Base-by-base conservation (phyloP, 441 rosid genomes). In the Rhodomyrtus psidioides region DNA sequence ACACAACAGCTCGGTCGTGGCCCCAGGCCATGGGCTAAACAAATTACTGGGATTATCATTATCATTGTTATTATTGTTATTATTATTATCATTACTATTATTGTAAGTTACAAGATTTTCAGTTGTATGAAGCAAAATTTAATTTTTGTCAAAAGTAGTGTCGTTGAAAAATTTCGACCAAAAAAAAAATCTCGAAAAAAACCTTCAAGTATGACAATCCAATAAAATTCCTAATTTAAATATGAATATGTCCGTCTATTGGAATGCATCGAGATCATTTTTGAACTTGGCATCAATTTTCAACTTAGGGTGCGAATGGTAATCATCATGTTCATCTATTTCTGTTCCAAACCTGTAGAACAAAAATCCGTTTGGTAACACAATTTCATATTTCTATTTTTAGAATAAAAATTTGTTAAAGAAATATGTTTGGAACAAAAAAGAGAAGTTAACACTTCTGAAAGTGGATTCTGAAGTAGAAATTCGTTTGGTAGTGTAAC, bases 271-370 rank as follows among this genome's bases (percentile, higher is more conserved):
- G 2, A 56, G 6, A 9, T 56, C 14, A 9, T 10, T 56, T 56
- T 4, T 0, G 0, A 62, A 30, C 0, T 0, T 16, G 34, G 9
- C 24, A 30, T 19, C 44, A 9, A 17, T 62, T 17, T 30, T 30
- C 13, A 30, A 30, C 24, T 62, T 9, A 17, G 4, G 19, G 3
- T 0, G 5, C 15, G 12, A 51, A 51, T 51, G 15, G 12, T 51
- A 51, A 51, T 51, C 14, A 51, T 51, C 3, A 12, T 51, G 15
- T 51, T 51, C 5, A 51, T 51, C 15, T 46, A 46, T 51, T 9
- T 51, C 14, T 51, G 2, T 12, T 51, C 53, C 12, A 51, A 51
- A 12, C 13, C 9, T 51, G 15, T 12, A 0, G 13, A 51, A 51
- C 15, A 51, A 3, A 51, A 51, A 51, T 49, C 13, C 12, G 4